A percentile compares a stretch with the other conserved stretches of the same genome.
Conservation (phyloP, 495 filamentous ascomycete species). For the Aspergillus steynii region DNA sequence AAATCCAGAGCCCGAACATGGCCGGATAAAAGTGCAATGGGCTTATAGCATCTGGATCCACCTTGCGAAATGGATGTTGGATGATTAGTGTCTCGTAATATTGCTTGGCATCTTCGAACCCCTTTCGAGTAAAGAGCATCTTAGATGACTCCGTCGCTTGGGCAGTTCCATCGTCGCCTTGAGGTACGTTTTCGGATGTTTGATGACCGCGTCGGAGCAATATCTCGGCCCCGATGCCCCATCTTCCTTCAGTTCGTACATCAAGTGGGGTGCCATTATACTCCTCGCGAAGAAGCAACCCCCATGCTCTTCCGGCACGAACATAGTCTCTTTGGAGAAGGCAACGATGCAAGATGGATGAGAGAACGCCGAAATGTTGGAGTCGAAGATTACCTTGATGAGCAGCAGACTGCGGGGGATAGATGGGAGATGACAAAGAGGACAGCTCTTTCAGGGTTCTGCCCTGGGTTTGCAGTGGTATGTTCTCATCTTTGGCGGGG, state of each 20-base stretch:
- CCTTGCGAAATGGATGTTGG: slow-evolving; percentile 60
- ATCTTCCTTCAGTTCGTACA: slow-evolving; percentile 54
- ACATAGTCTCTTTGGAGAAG: slow-evolving; percentile 60
- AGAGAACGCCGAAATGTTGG: slow-evolving; percentile 61
- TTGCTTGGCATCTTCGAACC: slow-evolving; percentile 55
- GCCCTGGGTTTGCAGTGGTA: slow-evolving; percentile 14
- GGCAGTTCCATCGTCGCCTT: not conserved
- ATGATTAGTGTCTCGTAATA: slow-evolving; percentile 71
- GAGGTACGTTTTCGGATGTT: slow-evolving; percentile 12
- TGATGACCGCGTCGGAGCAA: slow-evolving; percentile 50
- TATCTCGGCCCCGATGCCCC: slow-evolving; percentile 72
- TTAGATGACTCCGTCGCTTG: slow-evolving; percentile 6
- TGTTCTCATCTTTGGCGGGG: slow-evolving; percentile 18
- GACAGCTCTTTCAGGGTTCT: slow-evolving; percentile 28
- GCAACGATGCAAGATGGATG: slow-evolving; percentile 61
- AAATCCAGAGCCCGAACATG: slow-evolving; percentile 69
- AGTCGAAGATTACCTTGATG: slow-evolving; percentile 44
- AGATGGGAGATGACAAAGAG: slow-evolving; percentile 33
- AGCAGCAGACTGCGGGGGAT: slow-evolving; percentile 36
- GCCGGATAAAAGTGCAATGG: slow-evolving; percentile 63
- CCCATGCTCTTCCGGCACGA: slow-evolving; percentile 66
- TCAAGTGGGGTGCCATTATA: slow-evolving; percentile 53
- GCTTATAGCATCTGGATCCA: slow-evolving; percentile 42
- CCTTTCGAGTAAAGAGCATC: slow-evolving; percentile 46
- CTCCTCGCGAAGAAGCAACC: slow-evolving; percentile 59